A percentile compares a stretch with the other conserved stretches of the same genome.
Evolutionary conservation across 2,329 filamentous ascomycete genomes (phyloP).

Genomic region (Macrophomina pseudophaseolina): DNA sequence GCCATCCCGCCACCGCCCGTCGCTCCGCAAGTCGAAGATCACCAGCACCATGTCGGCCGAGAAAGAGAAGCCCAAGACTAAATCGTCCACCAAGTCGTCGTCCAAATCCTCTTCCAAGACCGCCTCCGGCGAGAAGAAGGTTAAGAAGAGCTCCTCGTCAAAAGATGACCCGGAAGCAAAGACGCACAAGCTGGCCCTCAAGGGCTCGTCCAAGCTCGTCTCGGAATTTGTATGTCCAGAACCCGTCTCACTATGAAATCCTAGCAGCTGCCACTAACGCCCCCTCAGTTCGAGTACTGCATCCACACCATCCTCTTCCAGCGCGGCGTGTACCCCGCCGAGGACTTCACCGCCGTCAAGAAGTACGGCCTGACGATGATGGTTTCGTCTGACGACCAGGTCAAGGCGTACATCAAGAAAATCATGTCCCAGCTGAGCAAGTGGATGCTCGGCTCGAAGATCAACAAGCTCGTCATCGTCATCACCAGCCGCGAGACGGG

Average conservation of each 20-base stretch:
- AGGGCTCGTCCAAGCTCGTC: conserved; percentile 83
- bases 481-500: conserved; percentile 97
- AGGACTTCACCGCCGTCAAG: conserved; percentile 97
- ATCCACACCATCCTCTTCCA: conserved; percentile 99
- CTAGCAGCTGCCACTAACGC: conserved; percentile 28
- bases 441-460: conserved; percentile 97
- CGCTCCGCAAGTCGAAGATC: background rate
- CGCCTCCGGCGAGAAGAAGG: conserved; percentile 18
- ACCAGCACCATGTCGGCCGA: conserved; percentile 13
- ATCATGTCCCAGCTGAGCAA: conserved; percentile 98
- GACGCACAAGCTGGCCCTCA: conserved; percentile 91
- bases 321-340: conserved; percentile 80
- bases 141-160: conserved; percentile 34
- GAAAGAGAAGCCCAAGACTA: conserved; percentile 18
- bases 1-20: background rate
- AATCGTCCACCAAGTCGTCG: conserved; percentile 27
- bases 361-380: conserved; percentile 99
- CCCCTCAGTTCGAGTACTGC: conserved; percentile 84
- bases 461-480: conserved; percentile 94
- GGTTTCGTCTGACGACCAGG: conserved; percentile 93
- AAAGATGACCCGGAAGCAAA: conserved; percentile 74
- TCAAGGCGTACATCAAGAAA: conserved; percentile 98
- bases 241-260: background rate
- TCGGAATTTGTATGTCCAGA: conserved; percentile 83
- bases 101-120: conserved; percentile 28